phyloP scores from a whole-genome alignment of 2,329 filamentous ascomycete genomes.

The Fusarium paranaense region DNA sequence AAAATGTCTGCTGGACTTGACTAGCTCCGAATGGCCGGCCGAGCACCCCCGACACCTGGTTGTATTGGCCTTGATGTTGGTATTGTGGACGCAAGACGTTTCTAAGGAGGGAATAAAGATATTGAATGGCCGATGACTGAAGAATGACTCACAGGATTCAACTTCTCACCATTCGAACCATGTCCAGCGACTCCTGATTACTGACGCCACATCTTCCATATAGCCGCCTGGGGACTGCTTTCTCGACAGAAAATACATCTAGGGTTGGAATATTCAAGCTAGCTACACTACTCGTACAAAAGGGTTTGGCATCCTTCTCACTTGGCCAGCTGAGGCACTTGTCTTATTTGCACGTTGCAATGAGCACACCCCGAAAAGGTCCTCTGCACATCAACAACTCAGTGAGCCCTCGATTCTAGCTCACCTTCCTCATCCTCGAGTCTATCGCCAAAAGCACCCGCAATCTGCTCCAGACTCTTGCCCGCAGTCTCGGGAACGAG shows the following conservation, averaged over 20 bases:
- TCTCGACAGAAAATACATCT: neutral
- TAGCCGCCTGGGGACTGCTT: neutral
- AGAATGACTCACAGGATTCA: neutral
- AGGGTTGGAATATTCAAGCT: neutral
- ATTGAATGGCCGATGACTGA: neutral
- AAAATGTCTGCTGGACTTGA: neutral
- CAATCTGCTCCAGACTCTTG: slow-evolving; percentile 80
- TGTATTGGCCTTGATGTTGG: neutral
- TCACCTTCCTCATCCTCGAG: slow-evolving; percentile 12
- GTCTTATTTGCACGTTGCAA: neutral
- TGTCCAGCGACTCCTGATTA: neutral
- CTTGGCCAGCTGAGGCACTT: neutral
- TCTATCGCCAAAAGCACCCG: slow-evolving; percentile 70
- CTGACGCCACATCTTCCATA: neutral
- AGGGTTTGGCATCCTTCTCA: neutral
- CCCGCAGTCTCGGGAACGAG: slow-evolving; percentile 73
- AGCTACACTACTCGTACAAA: neutral
- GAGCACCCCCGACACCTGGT: neutral
- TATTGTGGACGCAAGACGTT: neutral
- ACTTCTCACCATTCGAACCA: neutral
- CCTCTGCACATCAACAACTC: neutral
- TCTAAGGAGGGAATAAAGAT: neutral
- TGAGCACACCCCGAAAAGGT: neutral
- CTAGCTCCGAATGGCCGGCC: neutral
- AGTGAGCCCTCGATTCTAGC: slow-evolving; percentile 2